Percentiles rank a stretch among this genome's conserved stretches.
Evolutionary conservation across 208 protist genomes (phyloP).

Genomic region (Blechomonas ayalai): DNA sequence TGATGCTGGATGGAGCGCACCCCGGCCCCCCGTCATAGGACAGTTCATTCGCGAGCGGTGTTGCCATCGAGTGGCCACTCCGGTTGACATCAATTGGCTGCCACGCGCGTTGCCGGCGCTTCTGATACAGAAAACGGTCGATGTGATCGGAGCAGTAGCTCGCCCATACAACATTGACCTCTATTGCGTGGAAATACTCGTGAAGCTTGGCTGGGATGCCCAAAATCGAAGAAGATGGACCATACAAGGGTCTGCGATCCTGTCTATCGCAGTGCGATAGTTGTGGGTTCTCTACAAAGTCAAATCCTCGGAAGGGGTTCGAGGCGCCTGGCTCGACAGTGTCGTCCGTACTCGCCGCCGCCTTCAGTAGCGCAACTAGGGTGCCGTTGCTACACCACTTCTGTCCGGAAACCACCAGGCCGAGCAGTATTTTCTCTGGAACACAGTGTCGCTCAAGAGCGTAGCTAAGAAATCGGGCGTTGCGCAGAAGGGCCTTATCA

Average conservation of each 20-base stretch:
- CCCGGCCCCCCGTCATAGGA: no score
- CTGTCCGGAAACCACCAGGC: constrained; percentile 14
- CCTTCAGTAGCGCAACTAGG: constrained; percentile 28
- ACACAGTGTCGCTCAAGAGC: constrained; percentile 11
- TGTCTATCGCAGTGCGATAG: no score
- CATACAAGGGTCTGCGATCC: no score
- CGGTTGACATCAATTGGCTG: constrained; percentile 2
- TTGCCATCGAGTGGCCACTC: constrained; percentile 5
- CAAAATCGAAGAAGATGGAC: no score
- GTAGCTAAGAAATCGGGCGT: constrained; percentile 33
- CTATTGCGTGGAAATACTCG: constrained; percentile 52
- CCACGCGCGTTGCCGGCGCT: constrained; percentile 3
- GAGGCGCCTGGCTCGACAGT: no score
- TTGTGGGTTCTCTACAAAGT: no score
- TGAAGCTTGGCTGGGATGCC: no score
- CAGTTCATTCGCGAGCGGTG: constrained; percentile 5
- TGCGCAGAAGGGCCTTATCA: constrained; percentile 35
- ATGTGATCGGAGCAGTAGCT: constrained; percentile 58
- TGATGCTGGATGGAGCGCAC: no score
- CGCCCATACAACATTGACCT: constrained; percentile 60
- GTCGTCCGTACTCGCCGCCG: neutral
- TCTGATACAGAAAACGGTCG: constrained; percentile 28
- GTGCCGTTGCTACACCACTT: constrained; percentile 39
- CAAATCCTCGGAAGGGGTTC: no score
- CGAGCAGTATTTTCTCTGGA: constrained; percentile 5